A percentile compares a stretch with the other conserved stretches of the same genome.
These are phyloP conservation scores for Penicillium sp. DNA, from an alignment of 2,329 filamentous ascomycete species.

Conservation along the genomic window DNA sequence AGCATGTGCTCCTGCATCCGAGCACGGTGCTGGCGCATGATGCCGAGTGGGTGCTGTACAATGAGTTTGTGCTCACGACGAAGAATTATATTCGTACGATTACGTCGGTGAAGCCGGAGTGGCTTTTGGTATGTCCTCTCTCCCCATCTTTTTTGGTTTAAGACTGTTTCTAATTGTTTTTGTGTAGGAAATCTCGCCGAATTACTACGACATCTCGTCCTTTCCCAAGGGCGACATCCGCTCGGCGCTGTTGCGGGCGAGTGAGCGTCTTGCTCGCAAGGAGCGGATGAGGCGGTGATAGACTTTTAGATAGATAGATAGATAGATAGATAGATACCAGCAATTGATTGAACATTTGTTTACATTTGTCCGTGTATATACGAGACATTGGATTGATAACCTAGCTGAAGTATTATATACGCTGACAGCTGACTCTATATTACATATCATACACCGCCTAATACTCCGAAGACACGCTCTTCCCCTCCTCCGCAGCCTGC, in stretches of 20 bases:
- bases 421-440: too few species aligned
- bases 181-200: constrained; percentile 78
- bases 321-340: not conserved
- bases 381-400: too few species aligned
- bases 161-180: constrained; percentile 27
- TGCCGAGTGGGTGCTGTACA: constrained; percentile 95
- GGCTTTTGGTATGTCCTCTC: constrained; percentile 72
- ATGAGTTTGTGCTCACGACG: constrained; percentile 95
- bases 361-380: not conserved
- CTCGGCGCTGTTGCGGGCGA: constrained; percentile 55
- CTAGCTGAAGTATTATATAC: not conserved
- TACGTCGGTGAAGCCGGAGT: constrained; percentile 87
- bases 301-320: not conserved
- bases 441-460: not conserved
- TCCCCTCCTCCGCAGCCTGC: constrained; percentile 1
- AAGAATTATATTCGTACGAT: constrained; percentile 98
- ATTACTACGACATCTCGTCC: constrained; percentile 79
- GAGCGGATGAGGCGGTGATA: constrained; percentile 45
- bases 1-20: constrained; percentile 87
- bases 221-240: constrained; percentile 87
- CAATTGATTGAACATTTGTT: not conserved
- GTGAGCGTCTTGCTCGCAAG: constrained; percentile 53
- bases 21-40: constrained; percentile 85
- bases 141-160: not conserved
- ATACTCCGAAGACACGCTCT: too few species aligned